phyloP scores from a whole-genome alignment of 2,329 filamentous ascomycete genomes.

The Nannizzia gypsea region DNA sequence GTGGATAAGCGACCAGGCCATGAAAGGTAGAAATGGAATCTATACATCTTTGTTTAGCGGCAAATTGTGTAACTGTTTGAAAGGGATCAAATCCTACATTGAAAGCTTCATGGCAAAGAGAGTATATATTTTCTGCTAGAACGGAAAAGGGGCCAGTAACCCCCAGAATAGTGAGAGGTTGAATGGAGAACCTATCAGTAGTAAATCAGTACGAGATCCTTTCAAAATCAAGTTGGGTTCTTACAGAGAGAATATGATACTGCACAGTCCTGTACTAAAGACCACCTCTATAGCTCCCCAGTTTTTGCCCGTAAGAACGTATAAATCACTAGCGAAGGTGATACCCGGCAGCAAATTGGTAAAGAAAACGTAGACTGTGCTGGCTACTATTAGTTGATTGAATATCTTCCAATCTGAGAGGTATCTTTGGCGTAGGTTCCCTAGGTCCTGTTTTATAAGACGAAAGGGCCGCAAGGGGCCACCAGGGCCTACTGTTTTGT shows the following conservation, averaged over 20 bases:
- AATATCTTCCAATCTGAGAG: conserved; percentile 47
- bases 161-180: conserved; percentile 54
- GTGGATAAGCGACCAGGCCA: conserved; percentile 57
- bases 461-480: conserved; percentile 43
- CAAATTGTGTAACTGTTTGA: background rate
- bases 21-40: conserved; percentile 53
- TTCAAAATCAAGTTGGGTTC: background rate
- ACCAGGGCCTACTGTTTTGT: conserved; percentile 19
- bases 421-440: conserved; percentile 38
- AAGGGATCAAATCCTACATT: conserved; percentile 29
- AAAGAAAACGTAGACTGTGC: conserved; percentile 55
- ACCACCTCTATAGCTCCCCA: conserved; percentile 59
- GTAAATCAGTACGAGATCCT: background rate
- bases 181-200: conserved; percentile 36
- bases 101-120: conserved; percentile 45
- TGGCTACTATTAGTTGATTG: conserved; percentile 53
- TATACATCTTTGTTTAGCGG: conserved; percentile 17
- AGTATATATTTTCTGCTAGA: conserved; percentile 40
- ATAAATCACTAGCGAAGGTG: conserved; percentile 55
- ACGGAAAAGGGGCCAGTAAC: conserved; percentile 58
- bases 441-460: conserved; percentile 40
- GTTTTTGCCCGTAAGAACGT: conserved; percentile 48
- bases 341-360: conserved; percentile 56
- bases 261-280: conserved; percentile 53
- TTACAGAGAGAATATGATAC: conserved; percentile 50